A percentile compares a stretch with the other conserved stretches of the same genome.
phyloP scores from a whole-genome alignment of 2,329 filamentous ascomycete species.

The Sclerotinia minor region DNA sequence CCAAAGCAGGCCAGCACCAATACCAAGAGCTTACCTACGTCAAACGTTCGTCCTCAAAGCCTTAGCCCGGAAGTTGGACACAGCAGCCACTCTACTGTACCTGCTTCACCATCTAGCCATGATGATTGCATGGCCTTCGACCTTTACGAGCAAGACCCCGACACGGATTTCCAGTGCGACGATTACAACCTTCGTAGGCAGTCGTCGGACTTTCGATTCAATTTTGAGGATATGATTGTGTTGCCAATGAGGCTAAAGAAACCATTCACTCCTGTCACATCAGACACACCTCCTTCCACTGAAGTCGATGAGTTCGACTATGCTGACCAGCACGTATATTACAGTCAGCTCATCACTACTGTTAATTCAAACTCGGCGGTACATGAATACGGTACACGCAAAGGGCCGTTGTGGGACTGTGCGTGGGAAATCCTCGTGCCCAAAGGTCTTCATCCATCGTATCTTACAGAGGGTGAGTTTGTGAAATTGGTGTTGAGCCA shows the following conservation, averaged over 20 bases:
- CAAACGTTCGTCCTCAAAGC: not conserved
- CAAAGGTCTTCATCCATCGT: conserved; percentile 27
- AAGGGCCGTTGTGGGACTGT: conserved; percentile 28
- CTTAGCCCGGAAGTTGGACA: not conserved
- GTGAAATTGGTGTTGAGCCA: conserved; percentile 25
- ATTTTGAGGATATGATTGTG: conserved; percentile 25
- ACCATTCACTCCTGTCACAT: not conserved
- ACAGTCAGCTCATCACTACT: conserved; percentile 9
- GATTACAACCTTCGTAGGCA: conserved; percentile 13
- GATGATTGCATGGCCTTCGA: conserved; percentile 23
- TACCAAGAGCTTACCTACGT: not conserved
- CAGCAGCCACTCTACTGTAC: not conserved
- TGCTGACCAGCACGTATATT: conserved; percentile 20
- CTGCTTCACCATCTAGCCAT: not conserved
- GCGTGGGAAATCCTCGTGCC: conserved; percentile 26
- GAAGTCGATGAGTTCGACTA: conserved; percentile 25
- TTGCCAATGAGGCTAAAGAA: conserved; percentile 22
- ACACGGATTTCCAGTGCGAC: conserved; percentile 9
- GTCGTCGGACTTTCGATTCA: conserved; percentile 14
- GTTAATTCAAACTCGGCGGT: conserved; percentile 16
- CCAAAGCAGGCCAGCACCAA: conserved; percentile 13
- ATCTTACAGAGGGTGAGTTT: conserved; percentile 28
- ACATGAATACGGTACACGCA: conserved; percentile 23
- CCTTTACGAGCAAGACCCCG: conserved; percentile 22
- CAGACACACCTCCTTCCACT: not conserved